These are phyloP conservation scores for Fusarium sp. DNA, from an alignment of 2,329 filamentous ascomycete genomes.

Conservation along the genomic window DNA sequence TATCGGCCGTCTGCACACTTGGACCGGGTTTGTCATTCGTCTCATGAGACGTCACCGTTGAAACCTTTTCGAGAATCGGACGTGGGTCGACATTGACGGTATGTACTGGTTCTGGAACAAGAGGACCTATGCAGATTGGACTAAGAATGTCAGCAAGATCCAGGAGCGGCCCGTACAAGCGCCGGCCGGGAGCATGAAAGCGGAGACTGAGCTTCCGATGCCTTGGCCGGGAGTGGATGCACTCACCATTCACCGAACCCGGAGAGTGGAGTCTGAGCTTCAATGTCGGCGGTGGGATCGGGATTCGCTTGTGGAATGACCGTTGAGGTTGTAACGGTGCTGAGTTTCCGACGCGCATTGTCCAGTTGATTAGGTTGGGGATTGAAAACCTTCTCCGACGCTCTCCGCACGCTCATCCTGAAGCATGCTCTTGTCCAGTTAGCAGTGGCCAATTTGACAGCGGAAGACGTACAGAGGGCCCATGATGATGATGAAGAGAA, in stretches of 20 bases:
- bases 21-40: neutral
- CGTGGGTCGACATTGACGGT: slow-evolving; percentile 21
- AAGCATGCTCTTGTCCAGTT: slow-evolving; percentile 32
- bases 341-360: slow-evolving; percentile 45
- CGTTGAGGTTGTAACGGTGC: slow-evolving; percentile 43
- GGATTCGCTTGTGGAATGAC: slow-evolving; percentile 16
- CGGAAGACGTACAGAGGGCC: slow-evolving; percentile 34
- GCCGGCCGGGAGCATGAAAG: slow-evolving; percentile 17
- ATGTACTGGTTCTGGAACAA: slow-evolving; percentile 43
- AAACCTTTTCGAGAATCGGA: slow-evolving; percentile 29
- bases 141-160: slow-evolving; percentile 30
- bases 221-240: neutral
- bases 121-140: slow-evolving; percentile 49
- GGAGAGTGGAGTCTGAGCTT: slow-evolving; percentile 24
- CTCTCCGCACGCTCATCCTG: slow-evolving; percentile 21
- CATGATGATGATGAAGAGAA: slow-evolving; percentile 35
- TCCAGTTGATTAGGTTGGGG: slow-evolving; percentile 36
- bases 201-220: neutral
- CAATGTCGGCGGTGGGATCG: slow-evolving; percentile 26
- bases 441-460: neutral
- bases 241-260: slow-evolving; percentile 45
- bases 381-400: slow-evolving; percentile 29
- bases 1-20: neutral
- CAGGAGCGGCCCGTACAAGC: neutral
- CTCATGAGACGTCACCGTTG: slow-evolving; percentile 18